Base-by-base conservation (phyloP, 306 rosid species). In the Ammopiptanthus mongolicus region DNA sequence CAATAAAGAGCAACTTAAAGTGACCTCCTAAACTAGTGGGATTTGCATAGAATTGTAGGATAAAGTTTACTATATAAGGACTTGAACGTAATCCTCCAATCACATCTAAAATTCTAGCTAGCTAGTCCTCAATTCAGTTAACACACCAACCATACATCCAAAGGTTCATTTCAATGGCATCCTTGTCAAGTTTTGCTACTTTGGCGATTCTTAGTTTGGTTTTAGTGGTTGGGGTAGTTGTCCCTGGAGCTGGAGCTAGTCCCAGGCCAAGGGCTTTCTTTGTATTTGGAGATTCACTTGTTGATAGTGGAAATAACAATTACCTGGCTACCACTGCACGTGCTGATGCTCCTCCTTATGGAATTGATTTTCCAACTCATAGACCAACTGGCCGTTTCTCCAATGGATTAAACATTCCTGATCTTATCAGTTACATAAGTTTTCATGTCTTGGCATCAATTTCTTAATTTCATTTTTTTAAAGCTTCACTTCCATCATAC, bases 251-350 rank as follows among this genome's bases (percentile, higher is more conserved):
- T 46, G 86, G 72, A 53, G 83, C 52, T 0, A 55, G 63, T 1
- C 36, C 53, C 0, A 57, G 28, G 29, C 78, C 78, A 51, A 84
- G 87, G 36, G 87, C 93, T 8, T 89, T 91, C 75, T 83, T 91
- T n/a, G 96, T 91, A 1, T 91, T 91, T 63, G 96, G 97, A 34
- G 97, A 91, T 67, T 91, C 97, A 5, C 80, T 91, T 0, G 96
- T 91, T 31, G 96, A 91, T 64, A 89, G n/a, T 73, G 97, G 97
- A 69, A 91, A 91, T 68, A 91, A 91, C 73, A 80, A 91, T 75
- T 91, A 83, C 79, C 68, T 91, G 51, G 87, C 86, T 22, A 91
- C 97, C 64, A 86, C 96, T 5, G 96, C 97, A 18, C 80, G 97
- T 8, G 96, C 96, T 0, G 97, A 91, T 81, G 0, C 77, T 1